These are phyloP conservation scores for Vitis rupestris DNA, from an alignment of 164 flowering plant species.

Conservation along the genomic window DNA sequence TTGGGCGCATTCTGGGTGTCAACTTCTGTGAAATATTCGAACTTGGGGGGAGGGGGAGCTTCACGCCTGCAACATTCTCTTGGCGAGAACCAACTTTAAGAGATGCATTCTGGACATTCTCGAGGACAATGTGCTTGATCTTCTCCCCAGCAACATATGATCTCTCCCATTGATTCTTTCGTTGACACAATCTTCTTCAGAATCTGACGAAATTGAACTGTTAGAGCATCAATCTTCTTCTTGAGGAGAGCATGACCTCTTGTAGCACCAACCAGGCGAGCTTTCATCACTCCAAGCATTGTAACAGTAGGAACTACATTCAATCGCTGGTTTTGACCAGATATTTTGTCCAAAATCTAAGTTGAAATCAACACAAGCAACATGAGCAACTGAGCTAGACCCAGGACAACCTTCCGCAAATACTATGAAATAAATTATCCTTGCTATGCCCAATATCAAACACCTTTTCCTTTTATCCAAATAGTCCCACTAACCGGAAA, in stretches of 20 bases:
- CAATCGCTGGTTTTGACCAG: conserved; percentile 83
- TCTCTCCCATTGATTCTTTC: conserved; percentile 89
- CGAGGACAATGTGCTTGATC: conserved; percentile 82
- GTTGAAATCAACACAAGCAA: too few species aligned
- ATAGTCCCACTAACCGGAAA: too few species aligned
- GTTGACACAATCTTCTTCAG: conserved; percentile 84
- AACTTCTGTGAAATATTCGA: conserved; percentile 80
- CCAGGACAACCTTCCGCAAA: too few species aligned
- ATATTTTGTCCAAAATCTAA: conserved; percentile 47
- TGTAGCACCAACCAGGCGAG: conserved; percentile 91
- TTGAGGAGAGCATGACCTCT: conserved; percentile 95
- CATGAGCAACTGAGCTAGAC: too few species aligned
- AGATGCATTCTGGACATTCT: conserved; percentile 71
- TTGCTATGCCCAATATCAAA: too few species aligned
- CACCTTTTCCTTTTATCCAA: too few species aligned
- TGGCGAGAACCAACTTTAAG: conserved; percentile 78
- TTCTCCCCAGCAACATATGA: conserved; percentile 95
- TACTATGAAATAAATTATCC: too few species aligned
- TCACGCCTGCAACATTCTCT: conserved; percentile 93
- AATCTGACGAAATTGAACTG: conserved; percentile 86
- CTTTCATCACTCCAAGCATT: conserved; percentile 82
- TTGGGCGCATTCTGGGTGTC: conserved; percentile 67
- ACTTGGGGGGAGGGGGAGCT: conserved; percentile 60
- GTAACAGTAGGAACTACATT: conserved; percentile 96
- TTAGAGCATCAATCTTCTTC: conserved; percentile 96